Evolutionary conservation across 176 grass and related monocot species (phyloP), one percentile per base, ranked within the genome.

Genomic region (Eragrostis curvula): DNA sequence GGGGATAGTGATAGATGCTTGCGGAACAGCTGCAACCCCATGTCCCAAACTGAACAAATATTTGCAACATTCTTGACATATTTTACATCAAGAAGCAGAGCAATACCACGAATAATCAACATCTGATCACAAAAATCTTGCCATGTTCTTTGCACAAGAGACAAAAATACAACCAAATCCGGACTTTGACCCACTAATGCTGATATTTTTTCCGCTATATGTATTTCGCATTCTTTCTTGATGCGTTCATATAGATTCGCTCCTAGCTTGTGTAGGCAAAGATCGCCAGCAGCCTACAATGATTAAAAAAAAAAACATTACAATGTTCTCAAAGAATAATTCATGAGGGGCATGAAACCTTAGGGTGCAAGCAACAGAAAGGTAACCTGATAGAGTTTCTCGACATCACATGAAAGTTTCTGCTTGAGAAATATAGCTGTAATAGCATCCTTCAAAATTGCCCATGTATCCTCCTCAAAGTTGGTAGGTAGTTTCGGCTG

Each of bases 61-160:
- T 92, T 92, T 74, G 93, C 68, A 69, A 68, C 92, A 80, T 93
- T 92, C 87, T 96, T 99, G 82, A 99, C 97, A 86, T 99, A 96
- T 84, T 90, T 96, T 88, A 94, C 87, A 82, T 99, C 97, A 88
- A 99, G 93, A 90, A 96, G 86, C 88, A 99, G 88, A 75, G 93
- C 91, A 81, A 99, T 96, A 77, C 97, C 90, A 87, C 97, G 97
- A 76, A 99, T 95, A 55, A 95, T 94, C 89, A 99, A 86, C 97
- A 94, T 99, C 79, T 99, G 97, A 64, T 99, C 97, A 2, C 97
- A 99, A 90, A 99, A 96, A 83, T 99, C 93, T 90, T 99, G 93
- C 97, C 97, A 99, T 50, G 91, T 92, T 88, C 92, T 99, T 83
- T 99, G 90, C 43, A 94, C 85, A 23, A 96, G 79, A 66, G 89